Base-by-base conservation (phyloP, 495 filamentous ascomycete genomes). In the Daldinia caldariorum region DNA sequence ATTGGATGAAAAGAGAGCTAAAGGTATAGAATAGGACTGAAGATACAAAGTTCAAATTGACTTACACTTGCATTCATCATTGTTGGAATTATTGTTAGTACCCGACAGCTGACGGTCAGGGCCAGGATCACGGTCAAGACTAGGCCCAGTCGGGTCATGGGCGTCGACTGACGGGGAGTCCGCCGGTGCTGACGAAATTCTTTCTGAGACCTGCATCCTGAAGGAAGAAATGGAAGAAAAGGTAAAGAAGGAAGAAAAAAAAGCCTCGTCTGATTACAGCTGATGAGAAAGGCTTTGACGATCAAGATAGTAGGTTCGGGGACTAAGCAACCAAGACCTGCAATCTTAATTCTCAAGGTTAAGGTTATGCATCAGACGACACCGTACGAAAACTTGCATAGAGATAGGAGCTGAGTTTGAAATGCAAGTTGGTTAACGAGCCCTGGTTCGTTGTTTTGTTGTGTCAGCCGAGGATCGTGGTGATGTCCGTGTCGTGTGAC, bases 401-500 rank as follows among this genome's bases (percentile, higher is more conserved):
- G 18, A 47, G 20, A 47, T 10, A 12, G 18, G 9, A 26, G 3
- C 26, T 26, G 26, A 26, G 26, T 26, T 26, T 26, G 26, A 55
- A 37, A 62, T 49, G 47, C 54, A 61, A 51, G 45, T 47, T 26
- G 55, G 55, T 35, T 18, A 38, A 57, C 20, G 39, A 1, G 32
- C 31, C 54, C 45, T 71, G 69, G 63, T 67, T 67, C 55, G 69
- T 38, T 63, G 35, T 49, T 41, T 49, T 41, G 13, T 34, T 32
- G 50, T 47, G 65, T 72, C 70, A 68, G 70, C 61, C 70, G 70
- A 68, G 70, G 50, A 62, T 64, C 49, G 65, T 72, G 39, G 70
- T 61, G 60, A 37, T 39, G 61, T 34, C 57, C n/a, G 49, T 68
- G 70, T 72, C 70, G 70, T 72, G 70, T 72, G 70, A 72, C 70